Base-by-base conservation (phyloP, 176 grass and related monocot species). In the Luzula sylvatica region DNA sequence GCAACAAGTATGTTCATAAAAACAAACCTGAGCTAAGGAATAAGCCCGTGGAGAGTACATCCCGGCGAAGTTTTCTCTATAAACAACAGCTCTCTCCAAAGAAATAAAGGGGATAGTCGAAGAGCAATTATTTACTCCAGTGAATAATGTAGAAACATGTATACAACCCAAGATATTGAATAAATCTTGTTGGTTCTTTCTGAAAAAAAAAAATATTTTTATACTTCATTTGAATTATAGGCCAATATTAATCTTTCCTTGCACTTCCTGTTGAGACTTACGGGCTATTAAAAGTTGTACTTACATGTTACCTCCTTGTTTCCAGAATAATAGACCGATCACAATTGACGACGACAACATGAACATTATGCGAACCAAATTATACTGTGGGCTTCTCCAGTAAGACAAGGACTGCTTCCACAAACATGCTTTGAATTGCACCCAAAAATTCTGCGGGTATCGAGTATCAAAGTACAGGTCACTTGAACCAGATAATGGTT, bases 331-430 rank as follows among this genome's bases (percentile, higher is more conserved):
- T 20, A 63, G 25, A 30, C 82, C 87, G 47, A 92, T 42, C 43
- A 92, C 8, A 42, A 79, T 16, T 48, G 88, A 65, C 39, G 75
- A 74, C 68, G 78, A 15, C 26, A 80, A 11, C 22, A 80, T 67
- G 71, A 72, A 87, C 20, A 80, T 46, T 52, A 83, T 26, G 50
- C 88, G 82, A 52, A 77, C 75, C 43, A 83, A 66, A 27, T 87
- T 94, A 52, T 87, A 94, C 48, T 76, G 53, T 59, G 88, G 83
- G 57, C 67, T 78, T 75, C 83, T 83, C 88, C 88, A 94, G 30
- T 94, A 94, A 63, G 79, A 71, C 75, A 70, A 74, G 63, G 63
- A 77, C 46, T 94, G 88, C 68, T 87, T 94, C 88, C 83, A 87
- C 21, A 87, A 62, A 39, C 88, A 87, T 21, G 60, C 40, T 50